Conservation (phyloP, 495 filamentous ascomycete genomes). For the Amniculicola lignicola region DNA sequence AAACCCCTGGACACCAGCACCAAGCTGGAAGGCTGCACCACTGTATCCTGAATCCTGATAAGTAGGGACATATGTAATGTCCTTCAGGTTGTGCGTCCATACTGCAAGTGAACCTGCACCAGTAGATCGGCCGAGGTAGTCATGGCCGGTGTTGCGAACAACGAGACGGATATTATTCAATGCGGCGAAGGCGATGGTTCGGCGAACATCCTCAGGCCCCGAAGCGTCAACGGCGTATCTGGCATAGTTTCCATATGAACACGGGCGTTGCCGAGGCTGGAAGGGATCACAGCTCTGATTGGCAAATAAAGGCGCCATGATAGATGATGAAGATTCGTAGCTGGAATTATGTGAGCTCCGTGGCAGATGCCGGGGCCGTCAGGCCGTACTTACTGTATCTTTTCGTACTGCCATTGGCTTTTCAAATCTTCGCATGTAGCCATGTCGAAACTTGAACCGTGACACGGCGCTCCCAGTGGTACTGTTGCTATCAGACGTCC, state of each 20-base stretch:
- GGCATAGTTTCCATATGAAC: slow-evolving; percentile 57
- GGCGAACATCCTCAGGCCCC: slow-evolving; percentile 43
- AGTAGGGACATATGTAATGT: not conserved
- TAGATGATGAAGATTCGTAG: slow-evolving; percentile 39
- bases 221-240: slow-evolving; percentile 53
- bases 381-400: not conserved
- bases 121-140: slow-evolving; percentile 19
- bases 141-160: slow-evolving; percentile 24
- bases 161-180: slow-evolving; percentile 10
- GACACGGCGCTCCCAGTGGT: slow-evolving; percentile 16
- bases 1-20: slow-evolving; percentile 6
- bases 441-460: not conserved
- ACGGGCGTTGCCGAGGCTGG: slow-evolving; percentile 46
- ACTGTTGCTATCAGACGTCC: slow-evolving; percentile 18
- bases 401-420: not conserved
- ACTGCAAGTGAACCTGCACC: slow-evolving; percentile 11
- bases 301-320: slow-evolving; percentile 47
- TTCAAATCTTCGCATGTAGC: not conserved
- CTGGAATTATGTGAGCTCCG: too few species aligned
- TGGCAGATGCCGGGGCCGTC: slow-evolving; percentile 6
- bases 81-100: slow-evolving; percentile 19
- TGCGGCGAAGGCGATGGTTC: slow-evolving; percentile 50
- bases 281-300: slow-evolving; percentile 59
- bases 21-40: slow-evolving; percentile 16
- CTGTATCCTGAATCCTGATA: slow-evolving; percentile 3